Conservation (phyloP, 108 stramenopile species). For the Epipyxis sp. region DNA sequence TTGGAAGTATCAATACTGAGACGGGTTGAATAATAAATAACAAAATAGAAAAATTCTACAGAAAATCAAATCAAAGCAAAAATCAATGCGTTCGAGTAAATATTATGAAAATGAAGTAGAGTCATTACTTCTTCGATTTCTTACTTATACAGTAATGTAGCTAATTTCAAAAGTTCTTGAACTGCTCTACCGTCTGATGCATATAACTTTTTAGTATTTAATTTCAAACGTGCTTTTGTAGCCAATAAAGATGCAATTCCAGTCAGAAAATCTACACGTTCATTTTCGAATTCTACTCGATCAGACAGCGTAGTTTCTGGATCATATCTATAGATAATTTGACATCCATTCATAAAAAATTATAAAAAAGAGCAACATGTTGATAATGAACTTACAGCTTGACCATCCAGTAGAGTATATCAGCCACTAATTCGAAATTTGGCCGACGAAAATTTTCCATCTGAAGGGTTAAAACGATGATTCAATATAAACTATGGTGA, state of each 20-base stretch:
- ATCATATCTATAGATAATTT: constrained; percentile 50
- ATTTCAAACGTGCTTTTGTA: constrained; percentile 51
- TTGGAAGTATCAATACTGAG: not conserved
- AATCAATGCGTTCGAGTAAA: too few relatives aligned
- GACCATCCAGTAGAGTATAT: constrained; percentile 71
- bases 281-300: constrained; percentile 66
- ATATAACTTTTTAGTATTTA: constrained; percentile 71
- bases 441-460: constrained; percentile 68
- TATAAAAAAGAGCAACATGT: not conserved
- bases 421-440: constrained; percentile 72
- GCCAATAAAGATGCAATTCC: constrained; percentile 43
- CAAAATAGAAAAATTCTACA: too few relatives aligned
- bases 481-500: not conserved
- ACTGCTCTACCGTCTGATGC: constrained; percentile 71
- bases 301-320: constrained; percentile 58
- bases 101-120: too few relatives aligned
- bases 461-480: not conserved
- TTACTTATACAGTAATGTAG: constrained; percentile 57
- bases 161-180: constrained; percentile 68
- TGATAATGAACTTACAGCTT: constrained; percentile 55
- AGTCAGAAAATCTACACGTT: constrained; percentile 70
- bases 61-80: too few relatives aligned
- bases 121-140: not conserved
- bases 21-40: too few relatives aligned
- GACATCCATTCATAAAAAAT: not conserved